These are phyloP conservation scores for Mycena sanguinolenta DNA, from an alignment of 768 basidiomycete species.

Conservation along the genomic window DNA sequence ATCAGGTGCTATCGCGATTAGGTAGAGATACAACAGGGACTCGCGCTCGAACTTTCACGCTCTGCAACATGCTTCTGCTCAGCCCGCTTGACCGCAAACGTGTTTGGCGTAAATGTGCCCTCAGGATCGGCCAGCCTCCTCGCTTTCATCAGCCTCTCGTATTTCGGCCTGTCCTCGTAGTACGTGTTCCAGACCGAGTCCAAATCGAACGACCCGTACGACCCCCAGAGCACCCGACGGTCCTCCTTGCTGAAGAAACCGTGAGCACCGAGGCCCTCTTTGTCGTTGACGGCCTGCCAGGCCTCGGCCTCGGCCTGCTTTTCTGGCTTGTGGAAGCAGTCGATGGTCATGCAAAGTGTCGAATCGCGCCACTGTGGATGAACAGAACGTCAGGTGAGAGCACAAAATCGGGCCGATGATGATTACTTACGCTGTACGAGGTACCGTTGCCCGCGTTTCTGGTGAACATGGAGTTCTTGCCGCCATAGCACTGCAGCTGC, in stretches of 20 bases:
- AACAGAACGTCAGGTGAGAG: slow-evolving; percentile 1
- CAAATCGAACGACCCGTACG: slow-evolving; percentile 31
- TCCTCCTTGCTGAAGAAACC: slow-evolving; percentile 31
- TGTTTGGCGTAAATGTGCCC: slow-evolving; percentile 31
- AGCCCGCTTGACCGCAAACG: slow-evolving; percentile 32
- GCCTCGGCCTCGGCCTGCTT: slow-evolving; percentile 29
- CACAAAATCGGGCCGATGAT: no score
- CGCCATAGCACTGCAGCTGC: slow-evolving; percentile 32
- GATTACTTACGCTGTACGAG: slow-evolving; percentile 25
- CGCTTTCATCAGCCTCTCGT: slow-evolving; percentile 27
- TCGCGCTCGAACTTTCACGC: no score
- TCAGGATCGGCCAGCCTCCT: slow-evolving; percentile 27
- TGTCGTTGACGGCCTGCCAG: slow-evolving; percentile 31
- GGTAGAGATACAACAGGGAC: no score
- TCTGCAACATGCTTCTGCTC: no score
- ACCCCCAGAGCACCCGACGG: slow-evolving; percentile 29
- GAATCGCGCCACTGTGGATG: slow-evolving; percentile 31
- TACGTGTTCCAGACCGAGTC: slow-evolving; percentile 33
- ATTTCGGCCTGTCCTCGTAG: slow-evolving; percentile 28
- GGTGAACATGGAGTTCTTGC: slow-evolving; percentile 32
- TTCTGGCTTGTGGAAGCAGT: slow-evolving; percentile 34
- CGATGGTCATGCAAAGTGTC: slow-evolving; percentile 33
- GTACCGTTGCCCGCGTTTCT: slow-evolving; percentile 28
- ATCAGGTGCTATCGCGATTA: no score
- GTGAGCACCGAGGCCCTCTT: slow-evolving; percentile 20